phyloP scores from a whole-genome alignment of 2,329 filamentous ascomycete genomes.

The Fusarium paranaense region DNA sequence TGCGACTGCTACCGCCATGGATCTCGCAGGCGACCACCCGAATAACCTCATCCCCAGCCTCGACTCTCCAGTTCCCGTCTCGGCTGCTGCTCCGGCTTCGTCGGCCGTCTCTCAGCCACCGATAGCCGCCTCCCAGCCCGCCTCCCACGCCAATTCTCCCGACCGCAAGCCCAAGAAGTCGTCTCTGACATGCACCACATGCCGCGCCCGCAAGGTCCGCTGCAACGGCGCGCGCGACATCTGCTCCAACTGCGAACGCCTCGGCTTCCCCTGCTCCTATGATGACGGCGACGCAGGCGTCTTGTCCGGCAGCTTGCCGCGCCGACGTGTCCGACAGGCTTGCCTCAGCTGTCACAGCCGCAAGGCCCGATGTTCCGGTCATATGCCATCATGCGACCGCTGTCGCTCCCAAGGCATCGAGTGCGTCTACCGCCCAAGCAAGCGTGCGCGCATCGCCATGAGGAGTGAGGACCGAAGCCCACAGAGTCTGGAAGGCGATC shows the following conservation, averaged over 20 bases:
- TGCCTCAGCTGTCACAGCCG: conserved; percentile 69
- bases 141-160: conserved; percentile 45
- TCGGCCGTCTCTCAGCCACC: conserved; percentile 28
- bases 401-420: conserved; percentile 64
- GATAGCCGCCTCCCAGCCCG: conserved; percentile 33
- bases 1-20: conserved; percentile 40
- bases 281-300: conserved; percentile 59
- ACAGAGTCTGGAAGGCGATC: conserved; percentile 50
- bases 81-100: conserved; percentile 9
- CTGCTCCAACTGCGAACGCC: conserved; percentile 69
- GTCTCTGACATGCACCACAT: conserved; percentile 64
- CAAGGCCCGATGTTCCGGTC: conserved; percentile 70
- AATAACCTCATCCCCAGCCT: conserved; percentile 42
- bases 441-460: conserved; percentile 50
- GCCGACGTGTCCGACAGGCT: conserved; percentile 67
- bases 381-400: conserved; percentile 65
- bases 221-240: conserved; percentile 66
- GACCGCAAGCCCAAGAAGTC: conserved; percentile 55
- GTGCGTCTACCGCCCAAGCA: conserved; percentile 65
- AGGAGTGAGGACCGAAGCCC: conserved; percentile 46
- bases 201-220: conserved; percentile 67
- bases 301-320: conserved; percentile 59
- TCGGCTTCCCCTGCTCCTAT: conserved; percentile 69
- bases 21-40: conserved; percentile 46
- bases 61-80: conserved; percentile 39